These are phyloP conservation scores for Fusarium circinatum DNA, from an alignment of 2,329 filamentous ascomycete species.

Conservation along the genomic window DNA sequence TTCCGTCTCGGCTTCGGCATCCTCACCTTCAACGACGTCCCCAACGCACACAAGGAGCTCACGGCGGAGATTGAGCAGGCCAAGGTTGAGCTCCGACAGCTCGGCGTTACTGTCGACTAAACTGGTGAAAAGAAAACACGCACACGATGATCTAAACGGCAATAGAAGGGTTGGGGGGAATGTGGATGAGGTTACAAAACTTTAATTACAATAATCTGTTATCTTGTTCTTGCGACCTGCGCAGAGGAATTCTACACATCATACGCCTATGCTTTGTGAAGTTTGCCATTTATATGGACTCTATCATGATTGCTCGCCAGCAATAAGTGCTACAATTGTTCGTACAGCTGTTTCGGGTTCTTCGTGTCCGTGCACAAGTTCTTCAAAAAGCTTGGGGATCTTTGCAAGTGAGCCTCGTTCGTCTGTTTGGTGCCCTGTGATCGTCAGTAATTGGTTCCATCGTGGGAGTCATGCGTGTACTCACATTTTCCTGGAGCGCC, in stretches of 20 bases:
- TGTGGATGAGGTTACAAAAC: slow-evolving; percentile 22
- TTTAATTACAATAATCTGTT: slow-evolving; percentile 34
- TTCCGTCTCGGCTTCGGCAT: slow-evolving; percentile 93
- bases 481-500: slow-evolving; percentile 72
- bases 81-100: slow-evolving; percentile 75
- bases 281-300: slow-evolving; percentile 2
- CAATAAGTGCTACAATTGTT: slow-evolving; percentile 69
- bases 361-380: slow-evolving; percentile 65
- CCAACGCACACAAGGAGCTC: slow-evolving; percentile 88
- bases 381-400: slow-evolving; percentile 69
- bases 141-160: slow-evolving; percentile 29
- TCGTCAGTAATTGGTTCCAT: slow-evolving; percentile 24
- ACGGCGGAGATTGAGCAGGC: slow-evolving; percentile 85
- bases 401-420: slow-evolving; percentile 64
- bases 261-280: neutral
- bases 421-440: slow-evolving; percentile 69
- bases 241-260: neutral
- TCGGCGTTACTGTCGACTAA: slow-evolving; percentile 83
- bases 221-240: slow-evolving; percentile 29
- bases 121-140: neutral
- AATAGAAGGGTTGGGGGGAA: slow-evolving; percentile 27
- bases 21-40: slow-evolving; percentile 96
- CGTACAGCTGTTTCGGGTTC: slow-evolving; percentile 66
- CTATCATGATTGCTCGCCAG: slow-evolving; percentile 51
- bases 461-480: slow-evolving; percentile 44